phyloP scores from a whole-genome alignment of 352 stramenopile genomes.

The Phytophthora pisi region DNA sequence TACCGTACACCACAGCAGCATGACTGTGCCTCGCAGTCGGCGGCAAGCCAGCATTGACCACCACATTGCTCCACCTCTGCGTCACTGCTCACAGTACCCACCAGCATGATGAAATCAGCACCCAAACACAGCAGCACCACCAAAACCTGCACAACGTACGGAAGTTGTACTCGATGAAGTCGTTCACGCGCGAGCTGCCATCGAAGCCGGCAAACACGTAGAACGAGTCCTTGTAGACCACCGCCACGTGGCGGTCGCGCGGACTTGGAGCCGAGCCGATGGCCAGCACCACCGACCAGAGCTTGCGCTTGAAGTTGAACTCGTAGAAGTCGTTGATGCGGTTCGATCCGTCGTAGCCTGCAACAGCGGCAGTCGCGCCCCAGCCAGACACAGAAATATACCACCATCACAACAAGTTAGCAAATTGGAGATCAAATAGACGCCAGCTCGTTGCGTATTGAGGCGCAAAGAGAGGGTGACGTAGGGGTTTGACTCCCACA shows the following conservation, averaged over 20 bases:
- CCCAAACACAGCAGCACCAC: background rate
- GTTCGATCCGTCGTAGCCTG: constrained; percentile 92
- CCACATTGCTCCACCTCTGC: constrained; percentile 80
- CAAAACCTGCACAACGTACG: constrained; percentile 44
- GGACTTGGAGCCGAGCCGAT: constrained; percentile 82
- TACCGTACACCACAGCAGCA: constrained; percentile 90
- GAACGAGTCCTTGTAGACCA: constrained; percentile 94
- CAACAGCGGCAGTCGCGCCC: background rate
- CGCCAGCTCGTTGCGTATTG: background rate
- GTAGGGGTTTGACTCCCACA: background rate
- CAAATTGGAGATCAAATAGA: background rate
- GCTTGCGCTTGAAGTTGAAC: constrained; percentile 90
- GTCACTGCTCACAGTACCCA: constrained; percentile 48
- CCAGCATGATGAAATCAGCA: constrained; percentile 9
- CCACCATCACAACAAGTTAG: background rate
- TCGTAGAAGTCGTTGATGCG: constrained; percentile 95
- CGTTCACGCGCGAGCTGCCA: constrained; percentile 92
- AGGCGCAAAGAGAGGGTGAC: background rate
- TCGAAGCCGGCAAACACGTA: constrained; percentile 96
- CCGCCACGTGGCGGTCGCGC: constrained; percentile 94
- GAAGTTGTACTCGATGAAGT: constrained; percentile 96
- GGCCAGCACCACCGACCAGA: constrained; percentile 75
- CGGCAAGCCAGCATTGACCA: constrained; percentile 78
- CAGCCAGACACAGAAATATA: background rate
- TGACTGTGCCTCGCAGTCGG: constrained; percentile 96